phyloP scores from a whole-genome alignment of 2,329 filamentous ascomycete species.

The Tolypocladium tundrense region DNA sequence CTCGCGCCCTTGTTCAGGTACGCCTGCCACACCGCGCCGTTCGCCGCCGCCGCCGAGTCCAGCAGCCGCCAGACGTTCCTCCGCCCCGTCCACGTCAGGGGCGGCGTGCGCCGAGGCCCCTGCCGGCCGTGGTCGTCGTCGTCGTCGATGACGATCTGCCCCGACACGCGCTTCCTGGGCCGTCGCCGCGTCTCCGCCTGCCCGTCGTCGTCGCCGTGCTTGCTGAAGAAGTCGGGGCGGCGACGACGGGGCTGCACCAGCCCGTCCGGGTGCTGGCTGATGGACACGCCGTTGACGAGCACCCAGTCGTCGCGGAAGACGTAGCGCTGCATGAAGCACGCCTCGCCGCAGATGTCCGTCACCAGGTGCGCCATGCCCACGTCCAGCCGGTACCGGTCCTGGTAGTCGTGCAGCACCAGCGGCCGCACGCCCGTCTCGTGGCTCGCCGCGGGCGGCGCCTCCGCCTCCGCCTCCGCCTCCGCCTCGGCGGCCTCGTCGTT shows the following conservation, averaged over 20 bases:
- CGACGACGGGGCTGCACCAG: constrained; percentile 8
- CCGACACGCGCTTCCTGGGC: constrained; percentile 9
- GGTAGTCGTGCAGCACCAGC: constrained; percentile 28
- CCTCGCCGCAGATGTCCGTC: constrained; percentile 31
- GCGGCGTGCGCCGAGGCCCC: background rate
- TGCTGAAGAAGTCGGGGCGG: background rate
- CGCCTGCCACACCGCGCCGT: constrained; percentile 34
- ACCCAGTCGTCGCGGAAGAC: constrained; percentile 35
- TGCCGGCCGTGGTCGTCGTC: constrained; percentile 11
- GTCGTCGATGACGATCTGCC: constrained; percentile 22
- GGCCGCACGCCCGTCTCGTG: constrained; percentile 31
- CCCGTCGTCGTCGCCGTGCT: background rate
- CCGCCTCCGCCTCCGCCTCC: constrained; percentile 3
- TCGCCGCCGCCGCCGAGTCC: constrained; percentile 23
- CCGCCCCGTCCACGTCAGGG: constrained; percentile 23
- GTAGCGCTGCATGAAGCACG: constrained; percentile 37
- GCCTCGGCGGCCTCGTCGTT: constrained; percentile 16
- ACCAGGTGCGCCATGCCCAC: constrained; percentile 31
- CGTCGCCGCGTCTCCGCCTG: constrained; percentile 5
- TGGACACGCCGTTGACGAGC: constrained; percentile 34
- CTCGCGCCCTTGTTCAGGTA: constrained; percentile 26
- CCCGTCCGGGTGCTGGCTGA: constrained; percentile 31
- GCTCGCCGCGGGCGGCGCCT: constrained; percentile 13
- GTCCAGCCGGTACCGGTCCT: constrained; percentile 26
- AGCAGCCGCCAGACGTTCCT: constrained; percentile 30